Evolutionary conservation across 192 early-diverging fungal genomes (phyloP), one percentile per base, ranked within the genome.

Genomic region (Anaeromyces robustus): DNA sequence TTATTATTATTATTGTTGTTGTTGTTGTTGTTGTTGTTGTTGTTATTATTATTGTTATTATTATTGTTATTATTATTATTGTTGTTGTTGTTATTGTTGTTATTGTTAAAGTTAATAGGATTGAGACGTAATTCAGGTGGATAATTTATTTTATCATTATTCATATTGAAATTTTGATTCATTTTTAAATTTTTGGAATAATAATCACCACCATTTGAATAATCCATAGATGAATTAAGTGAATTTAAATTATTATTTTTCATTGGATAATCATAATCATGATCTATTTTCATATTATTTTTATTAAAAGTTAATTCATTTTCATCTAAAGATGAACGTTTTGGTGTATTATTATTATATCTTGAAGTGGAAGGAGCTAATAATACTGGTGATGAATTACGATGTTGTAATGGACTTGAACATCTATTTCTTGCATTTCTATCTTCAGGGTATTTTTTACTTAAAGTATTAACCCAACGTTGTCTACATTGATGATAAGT

Each of bases 401-500:
- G 52, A 68, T 68, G 52, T 22, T 68, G 52, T 68, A 68, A 9
- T 9, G 17, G 19, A 68, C n/a, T 68, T n/a, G 22, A n/a, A 68
- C n/a, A n/a, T n/a, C 18, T 68, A 68, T 68, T 68, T 68, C 7
- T 68, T 1, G 52, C 19, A 52, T 18, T 22, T 26, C 26, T 26
- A 68, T 68, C 52, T 68, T 68, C 52, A n/a, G 52, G 52, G 52
- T 28, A 68, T n/a, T 68, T 68, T n/a, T 68, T 68, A 68, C 52
- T 68, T 22, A 68, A 68, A 9, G 52, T 68, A n/a, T 68, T 68
- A 68, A 68, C 52, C 87, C 87, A 88, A 2, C 87, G 83, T 68
- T 88, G 86, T 19, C 87, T 81, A 31, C 87, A 88, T 80, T 88
- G 87, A 9, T 86, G 84, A 78, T 86, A 80, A 30, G 59, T 88